Base-by-base conservation (phyloP, 768 basidiomycete genomes). In the Lactarius pseudohatsudake region DNA sequence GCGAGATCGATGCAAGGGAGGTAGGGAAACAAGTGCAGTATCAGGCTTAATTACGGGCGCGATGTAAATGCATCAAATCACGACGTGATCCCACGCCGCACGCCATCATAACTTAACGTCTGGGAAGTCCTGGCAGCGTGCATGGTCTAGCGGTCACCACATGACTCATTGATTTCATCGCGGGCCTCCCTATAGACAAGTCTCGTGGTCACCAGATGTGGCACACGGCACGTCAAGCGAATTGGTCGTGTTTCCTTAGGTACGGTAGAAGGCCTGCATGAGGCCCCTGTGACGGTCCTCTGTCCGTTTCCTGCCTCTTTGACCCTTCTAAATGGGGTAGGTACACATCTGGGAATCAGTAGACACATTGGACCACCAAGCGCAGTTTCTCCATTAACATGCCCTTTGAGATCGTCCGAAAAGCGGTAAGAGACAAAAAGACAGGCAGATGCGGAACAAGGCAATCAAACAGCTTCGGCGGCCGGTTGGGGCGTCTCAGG, bases 351-450 rank as follows among this genome's bases (percentile, higher is more conserved):
- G 47, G 56, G 38, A 30, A 32, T 32, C n/a, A 18, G 41, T 54
- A 36, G 22, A 16, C 13, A 28, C 32, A 28, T 34, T 36, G 40
- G n/a, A 77, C 74, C 1, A 79, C 80, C 63, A 80, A 78, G 68
- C 76, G 74, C 73, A 77, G 72, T n/a, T 58, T 87, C 78, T 72
- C 81, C 78, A 69, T 81, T 79, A 55, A 88, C 77, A 71, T 80
- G 80, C 72, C 85, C 78, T 15, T 53, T 28, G 20, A 83, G 79
- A 57, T 76, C 76, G 67, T 86, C 83, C 26, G 82, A 82, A 47
- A 82, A 79, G 71, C 87, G 80, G 75, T 87, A 88, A 32, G 86
- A 86, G 57, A 83, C 80, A 75, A 89, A 88, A 0, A 87, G 88
- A 67, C 86, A 87, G 20, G 83, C 82, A 68, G 77, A 76, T 43